These are phyloP conservation scores for Saxophila tyrrhenica DNA, from an alignment of 495 filamentous ascomycete genomes.

Conservation along the genomic window DNA sequence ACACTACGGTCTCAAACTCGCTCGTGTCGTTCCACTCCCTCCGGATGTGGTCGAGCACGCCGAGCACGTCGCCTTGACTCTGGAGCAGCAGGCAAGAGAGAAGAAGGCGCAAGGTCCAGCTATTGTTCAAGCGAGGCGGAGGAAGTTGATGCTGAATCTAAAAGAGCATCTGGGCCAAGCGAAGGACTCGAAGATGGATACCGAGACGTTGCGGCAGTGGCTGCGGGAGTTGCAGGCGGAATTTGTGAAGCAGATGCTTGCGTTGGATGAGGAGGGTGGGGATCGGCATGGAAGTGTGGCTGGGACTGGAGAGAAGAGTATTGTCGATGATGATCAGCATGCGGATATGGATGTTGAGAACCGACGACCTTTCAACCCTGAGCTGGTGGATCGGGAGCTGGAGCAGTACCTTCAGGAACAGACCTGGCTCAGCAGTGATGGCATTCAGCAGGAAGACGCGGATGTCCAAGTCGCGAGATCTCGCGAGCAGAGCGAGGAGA, in stretches of 20 bases:
- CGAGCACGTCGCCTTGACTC: constrained; percentile 46
- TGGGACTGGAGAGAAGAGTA: background rate
- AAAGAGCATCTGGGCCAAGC: constrained; percentile 67
- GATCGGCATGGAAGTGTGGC: background rate
- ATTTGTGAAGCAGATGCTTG: constrained; percentile 61
- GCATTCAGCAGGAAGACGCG: background rate
- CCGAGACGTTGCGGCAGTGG: constrained; percentile 49
- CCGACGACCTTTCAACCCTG: background rate
- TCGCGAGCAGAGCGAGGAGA: background rate
- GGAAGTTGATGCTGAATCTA: constrained; percentile 63
- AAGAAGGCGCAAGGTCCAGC: constrained; percentile 46
- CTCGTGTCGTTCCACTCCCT: constrained; percentile 64
- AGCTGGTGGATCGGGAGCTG: background rate
- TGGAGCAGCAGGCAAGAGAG: constrained; percentile 43
- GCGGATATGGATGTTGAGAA: background rate
- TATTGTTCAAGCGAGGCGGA: constrained; percentile 45
- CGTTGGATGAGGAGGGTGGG: constrained; percentile 35
- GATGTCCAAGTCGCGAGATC: background rate
- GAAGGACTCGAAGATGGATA: constrained; percentile 54
- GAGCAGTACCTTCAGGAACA: background rate
- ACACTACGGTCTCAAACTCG: constrained; percentile 71
- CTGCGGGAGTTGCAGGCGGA: constrained; percentile 62
- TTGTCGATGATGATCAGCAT: background rate
- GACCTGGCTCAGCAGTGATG: background rate
- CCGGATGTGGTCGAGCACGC: constrained; percentile 54